Evolutionary conservation across 257 asterid genomes (phyloP).

Genomic region (Scutellaria minor): DNA sequence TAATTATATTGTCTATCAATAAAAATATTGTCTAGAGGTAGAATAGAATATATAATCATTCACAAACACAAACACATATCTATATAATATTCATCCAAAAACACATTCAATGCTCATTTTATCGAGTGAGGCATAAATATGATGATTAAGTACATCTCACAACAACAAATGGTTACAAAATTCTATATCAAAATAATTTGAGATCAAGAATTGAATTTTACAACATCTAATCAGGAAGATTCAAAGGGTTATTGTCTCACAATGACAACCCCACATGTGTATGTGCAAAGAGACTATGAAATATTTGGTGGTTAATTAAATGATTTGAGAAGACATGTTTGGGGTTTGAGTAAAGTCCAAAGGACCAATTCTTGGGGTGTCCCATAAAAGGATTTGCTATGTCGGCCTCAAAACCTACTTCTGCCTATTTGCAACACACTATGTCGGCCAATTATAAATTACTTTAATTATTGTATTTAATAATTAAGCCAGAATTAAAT

Average conservation of each 20-base stretch:
- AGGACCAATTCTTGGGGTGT: constrained; percentile 49
- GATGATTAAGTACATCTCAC: background rate
- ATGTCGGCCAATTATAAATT: constrained; percentile 44
- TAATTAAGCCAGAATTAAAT: too few species aligned
- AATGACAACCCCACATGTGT: constrained; percentile 42
- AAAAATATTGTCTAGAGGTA: too few species aligned
- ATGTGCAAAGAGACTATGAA: constrained; percentile 18
- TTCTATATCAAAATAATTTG: constrained; percentile 16
- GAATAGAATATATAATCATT: background rate
- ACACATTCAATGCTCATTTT: background rate
- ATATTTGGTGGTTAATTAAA: constrained; percentile 26
- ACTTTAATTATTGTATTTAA: constrained; percentile 1
- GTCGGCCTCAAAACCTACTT: constrained; percentile 39
- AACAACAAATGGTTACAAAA: background rate
- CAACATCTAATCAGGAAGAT: constrained; percentile 32
- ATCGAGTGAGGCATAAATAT: background rate
- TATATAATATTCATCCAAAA: background rate
- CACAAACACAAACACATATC: background rate
- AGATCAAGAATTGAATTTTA: constrained; percentile 7
- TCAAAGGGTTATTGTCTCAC: constrained; percentile 20
- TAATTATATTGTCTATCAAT: too few species aligned
- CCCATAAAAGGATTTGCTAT: constrained; percentile 38
- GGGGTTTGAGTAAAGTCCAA: constrained; percentile 43
- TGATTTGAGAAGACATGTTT: constrained; percentile 34
- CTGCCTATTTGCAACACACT: constrained; percentile 32